These are phyloP conservation scores for Melaleuca alternifolia DNA, from an alignment of 345 rosid genomes.

Conservation along the genomic window DNA sequence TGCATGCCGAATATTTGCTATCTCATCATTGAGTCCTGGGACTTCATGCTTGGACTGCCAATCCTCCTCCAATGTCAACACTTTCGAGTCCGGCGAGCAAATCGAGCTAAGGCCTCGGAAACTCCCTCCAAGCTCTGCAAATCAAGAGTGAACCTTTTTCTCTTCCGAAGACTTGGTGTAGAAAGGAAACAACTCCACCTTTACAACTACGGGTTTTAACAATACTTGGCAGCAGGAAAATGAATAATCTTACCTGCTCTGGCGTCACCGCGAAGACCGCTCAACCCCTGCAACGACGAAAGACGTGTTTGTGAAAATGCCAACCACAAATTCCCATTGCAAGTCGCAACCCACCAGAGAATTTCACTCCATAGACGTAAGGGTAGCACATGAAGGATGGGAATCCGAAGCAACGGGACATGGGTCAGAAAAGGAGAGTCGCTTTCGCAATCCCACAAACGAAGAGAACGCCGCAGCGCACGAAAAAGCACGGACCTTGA, in stretches of 20 bases:
- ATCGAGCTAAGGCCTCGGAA: slow-evolving; percentile 17
- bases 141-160: neutral
- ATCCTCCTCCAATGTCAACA: slow-evolving; percentile 24
- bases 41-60: slow-evolving; percentile 6
- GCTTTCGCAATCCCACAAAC: neutral
- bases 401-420: neutral
- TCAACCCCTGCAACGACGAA: neutral
- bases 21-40: slow-evolving; percentile 22
- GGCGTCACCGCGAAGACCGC: neutral
- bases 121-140: slow-evolving; percentile 22
- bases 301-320: neutral
- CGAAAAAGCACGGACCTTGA: neutral
- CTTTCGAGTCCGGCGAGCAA: slow-evolving; percentile 15
- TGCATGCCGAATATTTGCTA: slow-evolving; percentile 44
- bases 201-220: neutral
- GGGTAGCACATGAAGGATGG: neutral
- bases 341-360: neutral
- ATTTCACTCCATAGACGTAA: neutral
- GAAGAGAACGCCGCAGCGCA: neutral
- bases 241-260: neutral
- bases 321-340: neutral
- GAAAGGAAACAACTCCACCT: neutral
- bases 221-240: neutral
- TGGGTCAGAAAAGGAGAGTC: neutral
- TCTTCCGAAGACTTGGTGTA: neutral